A percentile compares a stretch with the other conserved stretches of the same genome.
Conservation (phyloP, 495 filamentous ascomycete genomes). For the Sabuloglossum arenarium region DNA sequence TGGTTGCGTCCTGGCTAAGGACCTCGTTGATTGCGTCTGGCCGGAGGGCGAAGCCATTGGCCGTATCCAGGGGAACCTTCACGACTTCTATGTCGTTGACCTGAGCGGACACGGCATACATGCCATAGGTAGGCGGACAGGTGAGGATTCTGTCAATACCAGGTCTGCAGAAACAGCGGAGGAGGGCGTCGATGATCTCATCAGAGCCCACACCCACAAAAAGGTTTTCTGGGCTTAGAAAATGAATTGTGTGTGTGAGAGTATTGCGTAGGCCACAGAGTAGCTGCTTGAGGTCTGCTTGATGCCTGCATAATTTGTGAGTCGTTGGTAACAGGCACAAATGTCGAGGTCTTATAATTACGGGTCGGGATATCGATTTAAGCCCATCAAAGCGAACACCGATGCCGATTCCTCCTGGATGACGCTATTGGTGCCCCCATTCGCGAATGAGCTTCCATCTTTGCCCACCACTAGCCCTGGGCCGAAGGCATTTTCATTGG, state of each 20-base stretch:
- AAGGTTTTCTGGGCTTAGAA: constrained; percentile 56
- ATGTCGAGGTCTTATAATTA: constrained; percentile 17
- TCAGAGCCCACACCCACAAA: constrained; percentile 93
- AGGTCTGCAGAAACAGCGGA: constrained; percentile 80
- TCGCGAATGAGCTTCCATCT: constrained; percentile 21
- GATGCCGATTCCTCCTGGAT: constrained; percentile 12
- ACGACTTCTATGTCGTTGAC: constrained; percentile 80
- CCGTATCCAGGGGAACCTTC: constrained; percentile 51
- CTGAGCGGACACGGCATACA: constrained; percentile 87
- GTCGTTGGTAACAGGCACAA: background rate
- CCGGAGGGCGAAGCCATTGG: constrained; percentile 46
- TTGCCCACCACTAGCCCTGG: constrained; percentile 36
- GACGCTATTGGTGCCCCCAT: constrained; percentile 1
- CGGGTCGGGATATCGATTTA: constrained; percentile 95
- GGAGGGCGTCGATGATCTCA: constrained; percentile 84
- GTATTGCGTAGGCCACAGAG: constrained; percentile 81
- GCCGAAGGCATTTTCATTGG: constrained; percentile 94
- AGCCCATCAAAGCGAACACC: constrained; percentile 46
- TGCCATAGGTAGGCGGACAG: constrained; percentile 93
- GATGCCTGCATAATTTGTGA: constrained; percentile 37
- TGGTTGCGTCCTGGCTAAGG: constrained; percentile 38
- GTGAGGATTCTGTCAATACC: constrained; percentile 76
- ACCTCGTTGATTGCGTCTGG: constrained; percentile 40
- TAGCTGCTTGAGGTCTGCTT: constrained; percentile 60
- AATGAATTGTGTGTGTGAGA: constrained; percentile 44